A percentile compares a stretch with the other conserved stretches of the same genome.
These are phyloP conservation scores for Prunus dulcis DNA, from an alignment of 306 rosid species.

Conservation along the genomic window DNA sequence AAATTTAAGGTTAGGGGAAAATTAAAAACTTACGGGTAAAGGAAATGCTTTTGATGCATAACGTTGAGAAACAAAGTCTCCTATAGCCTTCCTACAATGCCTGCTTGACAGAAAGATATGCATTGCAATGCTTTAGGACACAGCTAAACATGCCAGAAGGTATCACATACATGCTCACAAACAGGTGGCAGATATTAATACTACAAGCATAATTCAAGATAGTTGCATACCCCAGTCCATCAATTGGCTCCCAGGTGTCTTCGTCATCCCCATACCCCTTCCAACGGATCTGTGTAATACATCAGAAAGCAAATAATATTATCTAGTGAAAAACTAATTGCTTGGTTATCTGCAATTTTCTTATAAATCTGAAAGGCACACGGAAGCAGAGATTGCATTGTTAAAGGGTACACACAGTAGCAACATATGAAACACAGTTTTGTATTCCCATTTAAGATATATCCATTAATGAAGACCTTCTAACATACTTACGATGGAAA, in stretches of 20 bases:
- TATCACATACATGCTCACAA: background rate
- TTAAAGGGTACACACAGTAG: no score
- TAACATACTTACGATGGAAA: no score
- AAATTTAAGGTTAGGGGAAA: background rate
- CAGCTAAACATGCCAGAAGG: background rate
- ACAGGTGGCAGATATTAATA: background rate
- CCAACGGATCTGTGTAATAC: slow-evolving; percentile 55
- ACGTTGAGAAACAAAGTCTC: slow-evolving; percentile 46
- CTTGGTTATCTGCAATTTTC: background rate
- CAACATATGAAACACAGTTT: no score
- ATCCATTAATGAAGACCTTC: no score
- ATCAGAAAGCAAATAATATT: background rate
- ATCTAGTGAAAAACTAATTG: no score
- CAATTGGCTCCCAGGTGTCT: slow-evolving; percentile 83
- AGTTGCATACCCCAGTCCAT: slow-evolving; percentile 45
- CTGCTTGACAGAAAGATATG: slow-evolving; percentile 28
- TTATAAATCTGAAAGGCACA: no score
- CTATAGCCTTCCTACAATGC: slow-evolving; percentile 46
- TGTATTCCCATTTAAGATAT: no score
- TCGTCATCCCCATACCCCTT: slow-evolving; percentile 61
- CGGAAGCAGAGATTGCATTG: background rate
- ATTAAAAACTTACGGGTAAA: slow-evolving; percentile 50
- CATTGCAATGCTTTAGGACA: background rate
- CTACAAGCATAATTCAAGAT: background rate
- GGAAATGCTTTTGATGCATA: slow-evolving; percentile 50